phyloP scores from a whole-genome alignment of 495 filamentous ascomycete species.

The Daldinia concentrica region DNA sequence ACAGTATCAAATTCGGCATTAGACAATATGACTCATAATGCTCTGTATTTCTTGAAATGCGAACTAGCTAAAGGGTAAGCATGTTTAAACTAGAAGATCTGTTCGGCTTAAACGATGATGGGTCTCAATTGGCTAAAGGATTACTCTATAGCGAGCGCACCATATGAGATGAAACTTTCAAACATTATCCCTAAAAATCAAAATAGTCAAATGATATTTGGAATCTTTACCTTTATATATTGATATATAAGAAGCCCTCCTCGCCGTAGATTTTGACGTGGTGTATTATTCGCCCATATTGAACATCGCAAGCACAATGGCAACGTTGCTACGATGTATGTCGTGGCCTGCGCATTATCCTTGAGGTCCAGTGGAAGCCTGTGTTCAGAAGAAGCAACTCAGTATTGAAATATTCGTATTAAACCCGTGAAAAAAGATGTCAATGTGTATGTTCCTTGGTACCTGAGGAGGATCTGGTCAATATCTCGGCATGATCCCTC shows the following conservation, averaged over 20 bases:
- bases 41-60: background rate
- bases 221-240: background rate
- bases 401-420: background rate
- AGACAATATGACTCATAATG: no score
- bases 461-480: background rate
- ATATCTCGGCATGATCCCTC: background rate
- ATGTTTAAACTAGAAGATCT: background rate
- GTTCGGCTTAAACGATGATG: background rate
- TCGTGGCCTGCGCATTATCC: background rate
- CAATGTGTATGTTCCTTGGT: background rate
- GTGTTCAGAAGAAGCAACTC: background rate
- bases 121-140: background rate
- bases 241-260: background rate
- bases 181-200: background rate
- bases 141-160: background rate
- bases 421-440: background rate
- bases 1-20: background rate
- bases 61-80: background rate
- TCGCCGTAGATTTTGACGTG: background rate
- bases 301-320: background rate
- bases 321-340: background rate
- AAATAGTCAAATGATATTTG: background rate
- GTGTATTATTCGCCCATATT: no score
- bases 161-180: background rate
- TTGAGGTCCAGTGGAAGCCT: background rate